Evolutionary conservation across 192 early-diverging fungal genomes (phyloP).

Genomic region (Coemansia sp.): DNA sequence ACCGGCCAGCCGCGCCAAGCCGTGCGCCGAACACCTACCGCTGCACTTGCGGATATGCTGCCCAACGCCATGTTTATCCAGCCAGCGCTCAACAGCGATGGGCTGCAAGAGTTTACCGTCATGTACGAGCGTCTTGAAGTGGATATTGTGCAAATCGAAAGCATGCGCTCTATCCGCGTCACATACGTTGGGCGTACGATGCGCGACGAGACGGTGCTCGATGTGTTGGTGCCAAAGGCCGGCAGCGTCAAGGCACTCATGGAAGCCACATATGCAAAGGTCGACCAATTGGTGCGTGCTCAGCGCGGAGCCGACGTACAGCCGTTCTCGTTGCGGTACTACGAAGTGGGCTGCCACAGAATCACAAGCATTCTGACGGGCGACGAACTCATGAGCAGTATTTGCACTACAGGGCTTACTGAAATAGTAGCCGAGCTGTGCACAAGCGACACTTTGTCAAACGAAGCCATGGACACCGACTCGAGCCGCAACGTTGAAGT

Average conservation of each 20-base stretch:
- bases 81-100: conserved; percentile 12
- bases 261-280: conserved; percentile 53
- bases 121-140: conserved; percentile 86
- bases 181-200: conserved; percentile 63
- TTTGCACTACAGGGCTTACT: conserved; percentile 44
- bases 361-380: conserved; percentile 49
- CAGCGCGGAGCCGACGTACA: conserved; percentile 12
- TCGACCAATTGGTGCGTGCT: conserved; percentile 29
- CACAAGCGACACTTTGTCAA: conserved; percentile 4
- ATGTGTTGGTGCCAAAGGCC: conserved; percentile 70
- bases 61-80: conserved; percentile 25
- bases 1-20: conserved; percentile 36
- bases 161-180: conserved; percentile 69
- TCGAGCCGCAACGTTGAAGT: conserved; percentile 59
- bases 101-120: conserved; percentile 51
- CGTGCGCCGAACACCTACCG: conserved; percentile 51
- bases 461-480: conserved; percentile 36
- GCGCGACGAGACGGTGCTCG: conserved; percentile 68
- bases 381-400: conserved; percentile 47
- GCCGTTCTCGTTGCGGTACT: conserved; percentile 59
- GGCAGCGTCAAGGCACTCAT: conserved; percentile 53
- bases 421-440: conserved; percentile 30
- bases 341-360: conserved; percentile 56
- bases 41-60: conserved; percentile 61
- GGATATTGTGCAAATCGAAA: conserved; percentile 78